Evolutionary conservation across 2,329 filamentous ascomycete genomes (phyloP).

Genomic region (Exophiala phaeomuriformis): DNA sequence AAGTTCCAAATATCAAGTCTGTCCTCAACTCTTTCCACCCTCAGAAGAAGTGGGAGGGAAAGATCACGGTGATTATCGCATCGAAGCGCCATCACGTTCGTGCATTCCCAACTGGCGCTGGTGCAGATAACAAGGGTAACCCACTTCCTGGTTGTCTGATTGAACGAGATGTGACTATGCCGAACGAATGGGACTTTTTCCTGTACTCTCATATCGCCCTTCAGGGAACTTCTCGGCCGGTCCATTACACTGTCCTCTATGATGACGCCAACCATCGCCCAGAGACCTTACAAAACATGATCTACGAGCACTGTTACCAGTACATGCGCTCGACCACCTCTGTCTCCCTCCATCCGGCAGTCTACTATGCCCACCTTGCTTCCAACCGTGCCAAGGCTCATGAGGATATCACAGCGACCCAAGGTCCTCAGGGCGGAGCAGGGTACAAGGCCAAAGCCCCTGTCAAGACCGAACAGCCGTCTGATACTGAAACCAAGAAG

Average conservation of each 20-base stretch:
- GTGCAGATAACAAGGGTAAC: constrained; percentile 69
- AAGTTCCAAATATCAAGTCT: constrained; percentile 60
- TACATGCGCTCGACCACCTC: constrained; percentile 88
- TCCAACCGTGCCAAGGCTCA: constrained; percentile 73
- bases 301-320: constrained; percentile 92
- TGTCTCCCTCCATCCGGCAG: constrained; percentile 75
- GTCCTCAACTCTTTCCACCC: constrained; percentile 37
- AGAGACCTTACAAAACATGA: constrained; percentile 71
- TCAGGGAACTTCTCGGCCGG: constrained; percentile 86
- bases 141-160: constrained; percentile 79
- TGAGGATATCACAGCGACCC: constrained; percentile 45
- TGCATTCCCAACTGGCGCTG: constrained; percentile 67
- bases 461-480: constrained; percentile 26
- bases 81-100: constrained; percentile 93
- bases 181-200: constrained; percentile 85
- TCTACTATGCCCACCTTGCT: constrained; percentile 94
- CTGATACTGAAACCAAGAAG: constrained; percentile 29
- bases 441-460: constrained; percentile 32
- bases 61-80: constrained; percentile 78
- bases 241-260: constrained; percentile 81
- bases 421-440: constrained; percentile 37
- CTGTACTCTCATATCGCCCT: constrained; percentile 68
- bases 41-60: constrained; percentile 43
- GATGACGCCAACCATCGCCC: constrained; percentile 67
- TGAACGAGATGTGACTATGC: constrained; percentile 82